These are phyloP conservation scores for Coniella vitis DNA, from an alignment of 2,329 filamentous ascomycete genomes.

Conservation along the genomic window DNA sequence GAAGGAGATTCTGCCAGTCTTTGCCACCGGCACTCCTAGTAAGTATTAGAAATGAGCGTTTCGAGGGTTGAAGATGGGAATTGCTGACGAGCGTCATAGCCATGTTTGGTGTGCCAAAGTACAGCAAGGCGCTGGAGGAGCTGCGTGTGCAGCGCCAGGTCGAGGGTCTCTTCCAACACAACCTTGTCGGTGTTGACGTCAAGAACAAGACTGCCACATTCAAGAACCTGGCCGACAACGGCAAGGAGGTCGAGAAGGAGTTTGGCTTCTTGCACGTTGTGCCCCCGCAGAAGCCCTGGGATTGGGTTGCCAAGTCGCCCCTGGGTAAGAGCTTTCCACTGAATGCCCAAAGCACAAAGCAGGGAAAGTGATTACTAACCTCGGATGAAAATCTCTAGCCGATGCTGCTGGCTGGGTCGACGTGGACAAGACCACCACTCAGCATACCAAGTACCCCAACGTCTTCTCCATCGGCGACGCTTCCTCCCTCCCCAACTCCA, in stretches of 20 bases:
- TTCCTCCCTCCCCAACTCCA: slow-evolving; percentile 33
- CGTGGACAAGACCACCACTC: slow-evolving; percentile 20
- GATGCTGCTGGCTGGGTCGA: slow-evolving; percentile 20
- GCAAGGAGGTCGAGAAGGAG: slow-evolving; percentile 25
- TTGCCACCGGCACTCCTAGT: slow-evolving; percentile 27
- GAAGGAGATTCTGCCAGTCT: slow-evolving; percentile 25
- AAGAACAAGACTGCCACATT: slow-evolving; percentile 27
- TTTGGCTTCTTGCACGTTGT: slow-evolving; percentile 32
- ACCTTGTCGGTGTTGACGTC: slow-evolving; percentile 28
- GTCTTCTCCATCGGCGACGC: slow-evolving; percentile 34
- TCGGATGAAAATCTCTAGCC: neutral
- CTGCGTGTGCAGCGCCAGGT: slow-evolving; percentile 29
- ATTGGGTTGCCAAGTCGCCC: slow-evolving; percentile 20
- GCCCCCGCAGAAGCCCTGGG: slow-evolving; percentile 22
- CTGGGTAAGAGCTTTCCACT: slow-evolving; percentile 21
- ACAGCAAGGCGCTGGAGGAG: slow-evolving; percentile 27
- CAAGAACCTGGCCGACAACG: slow-evolving; percentile 25
- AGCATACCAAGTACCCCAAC: slow-evolving; percentile 28
- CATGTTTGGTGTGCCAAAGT: slow-evolving; percentile 35
- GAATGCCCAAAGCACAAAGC: neutral
- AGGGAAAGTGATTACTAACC: neutral
- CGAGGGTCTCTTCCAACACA: slow-evolving; percentile 33
- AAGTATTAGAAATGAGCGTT: too few species aligned
- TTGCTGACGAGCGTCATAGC: slow-evolving; percentile 8
- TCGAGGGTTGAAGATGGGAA: too few species aligned